Evolutionary conservation across 768 basidiomycete genomes (phyloP), one percentile per base, ranked within the genome.

Genomic region (Mycena rosella): DNA sequence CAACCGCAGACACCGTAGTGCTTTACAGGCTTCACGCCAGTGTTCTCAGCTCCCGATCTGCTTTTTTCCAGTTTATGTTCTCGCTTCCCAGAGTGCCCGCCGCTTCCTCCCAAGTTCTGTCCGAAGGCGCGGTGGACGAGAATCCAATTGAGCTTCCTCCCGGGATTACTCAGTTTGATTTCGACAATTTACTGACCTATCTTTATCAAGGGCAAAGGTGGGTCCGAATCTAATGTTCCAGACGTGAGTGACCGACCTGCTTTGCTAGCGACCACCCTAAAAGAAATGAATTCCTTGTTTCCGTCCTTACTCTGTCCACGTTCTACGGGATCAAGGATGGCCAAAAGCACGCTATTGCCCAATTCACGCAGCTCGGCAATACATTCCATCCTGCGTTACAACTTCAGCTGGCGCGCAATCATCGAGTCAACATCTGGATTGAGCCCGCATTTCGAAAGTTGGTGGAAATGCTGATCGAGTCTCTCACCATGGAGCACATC

Each of bases 381-480:
- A 18, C 20, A 2, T n/a, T 69, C 5, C 55, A 57, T 47, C 62
- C 67, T 1, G 62, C 61, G 10, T 47, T 63, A 27, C 53, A 59
- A 26, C 38, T 68, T n/a, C 48, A 68, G 47, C 53, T 63, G 20
- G 67, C 26, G 17, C 60, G 67, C 36, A 45, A 17, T 24, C 60
- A 36, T 40, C 20, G 56, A 15, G 52, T 63, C 22, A 48, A 57
- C 32, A 1, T 10, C 4, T 68, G 67, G 67, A 32, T 68, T 3
- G 47, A 36, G 9, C 53, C 17, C 5, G 61, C 48, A 3, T 68
- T 63, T 24, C 62, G 63, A 3, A 30, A 54, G 0, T 32, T 64
- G 13, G 49, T 64, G 63, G 26, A n/a, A 4, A 1, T 20, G 2
- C 5, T 3, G 27, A 32, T 56, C 26, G 17, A 30, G 14, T 29